phyloP scores from a whole-genome alignment of 495 filamentous ascomycete genomes.

The Sordaria brevicollis region DNA sequence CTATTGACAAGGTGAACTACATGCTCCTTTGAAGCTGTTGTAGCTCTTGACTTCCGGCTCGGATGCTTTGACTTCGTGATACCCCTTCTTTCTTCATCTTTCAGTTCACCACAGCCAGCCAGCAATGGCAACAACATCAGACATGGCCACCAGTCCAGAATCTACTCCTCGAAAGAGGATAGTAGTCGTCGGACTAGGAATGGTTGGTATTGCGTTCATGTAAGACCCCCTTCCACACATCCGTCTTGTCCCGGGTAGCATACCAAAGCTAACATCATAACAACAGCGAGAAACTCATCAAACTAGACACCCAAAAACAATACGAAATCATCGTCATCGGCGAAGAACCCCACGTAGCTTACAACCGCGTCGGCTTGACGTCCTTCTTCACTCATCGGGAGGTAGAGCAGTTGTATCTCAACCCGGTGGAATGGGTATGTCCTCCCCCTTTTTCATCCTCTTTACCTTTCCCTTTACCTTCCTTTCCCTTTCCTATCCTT shows the following conservation, averaged over 20 bases:
- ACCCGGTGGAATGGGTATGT: constrained; percentile 79
- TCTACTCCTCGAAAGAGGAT: constrained; percentile 50
- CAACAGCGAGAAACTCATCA: constrained; percentile 72
- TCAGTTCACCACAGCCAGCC: background rate
- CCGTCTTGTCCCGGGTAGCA: no score
- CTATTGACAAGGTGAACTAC: no score
- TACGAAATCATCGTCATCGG: constrained; percentile 87
- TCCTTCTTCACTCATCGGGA: constrained; percentile 87
- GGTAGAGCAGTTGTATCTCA: constrained; percentile 84
- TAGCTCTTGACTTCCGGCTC: background rate
- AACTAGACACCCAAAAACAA: constrained; percentile 68
- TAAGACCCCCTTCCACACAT: constrained; percentile 29
- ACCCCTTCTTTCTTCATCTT: background rate
- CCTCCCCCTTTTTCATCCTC: background rate
- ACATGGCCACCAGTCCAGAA: constrained; percentile 21
- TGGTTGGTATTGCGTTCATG: constrained; percentile 95
- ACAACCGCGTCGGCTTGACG: constrained; percentile 93
- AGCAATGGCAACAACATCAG: background rate
- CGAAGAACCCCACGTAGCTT: constrained; percentile 85
- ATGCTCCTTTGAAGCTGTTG: no score
- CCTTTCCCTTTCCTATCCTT: background rate
- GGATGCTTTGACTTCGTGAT: background rate
- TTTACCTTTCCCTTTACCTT: background rate
- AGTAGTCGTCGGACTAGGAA: constrained; percentile 85
- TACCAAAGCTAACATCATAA: background rate